Evolutionary conservation across 140 eudicot species (phyloP).

Genomic region (Senecio squalidus): DNA sequence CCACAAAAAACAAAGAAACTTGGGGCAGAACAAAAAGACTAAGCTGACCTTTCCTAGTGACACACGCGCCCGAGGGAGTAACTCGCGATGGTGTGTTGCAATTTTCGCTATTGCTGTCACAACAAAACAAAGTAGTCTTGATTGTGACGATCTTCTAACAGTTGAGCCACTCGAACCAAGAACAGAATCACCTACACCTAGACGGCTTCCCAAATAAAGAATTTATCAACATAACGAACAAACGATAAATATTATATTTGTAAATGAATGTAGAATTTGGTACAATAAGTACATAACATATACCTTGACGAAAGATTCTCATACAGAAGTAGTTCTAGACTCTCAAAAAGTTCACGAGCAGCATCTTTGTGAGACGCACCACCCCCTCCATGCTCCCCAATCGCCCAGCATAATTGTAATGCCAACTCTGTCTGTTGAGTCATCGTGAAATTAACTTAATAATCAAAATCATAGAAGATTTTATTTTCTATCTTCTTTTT

Average conservation of each 20-base stretch:
- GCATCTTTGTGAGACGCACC: conserved; percentile 81
- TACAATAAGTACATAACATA: too few relatives aligned
- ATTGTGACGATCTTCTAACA: conserved; percentile 73
- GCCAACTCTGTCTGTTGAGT: conserved; percentile 81
- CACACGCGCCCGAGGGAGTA: conserved; percentile 89
- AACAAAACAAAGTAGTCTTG: conserved; percentile 91
- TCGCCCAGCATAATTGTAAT: conserved; percentile 95
- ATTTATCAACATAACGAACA: background rate
- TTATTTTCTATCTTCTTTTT: too few relatives aligned
- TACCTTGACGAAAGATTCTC: conserved; percentile 95
- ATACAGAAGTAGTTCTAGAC: conserved; percentile 80
- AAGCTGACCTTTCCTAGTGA: conserved; percentile 77
- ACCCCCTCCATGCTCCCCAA: conserved; percentile 98
- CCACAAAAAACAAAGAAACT: background rate
- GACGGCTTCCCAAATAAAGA: conserved; percentile 45
- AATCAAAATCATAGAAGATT: too few relatives aligned
- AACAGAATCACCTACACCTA: conserved; percentile 70
- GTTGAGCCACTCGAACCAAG: conserved; percentile 57
- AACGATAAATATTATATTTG: background rate
- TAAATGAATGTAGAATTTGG: background rate
- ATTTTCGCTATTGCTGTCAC: conserved; percentile 96
- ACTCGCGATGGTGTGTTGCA: conserved; percentile 84
- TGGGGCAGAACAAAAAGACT: background rate
- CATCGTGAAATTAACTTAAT: conserved; percentile 1
- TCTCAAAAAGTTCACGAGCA: conserved; percentile 94